Conservation (phyloP, 2,329 filamentous ascomycete species). For the Teratosphaeria destructans region DNA sequence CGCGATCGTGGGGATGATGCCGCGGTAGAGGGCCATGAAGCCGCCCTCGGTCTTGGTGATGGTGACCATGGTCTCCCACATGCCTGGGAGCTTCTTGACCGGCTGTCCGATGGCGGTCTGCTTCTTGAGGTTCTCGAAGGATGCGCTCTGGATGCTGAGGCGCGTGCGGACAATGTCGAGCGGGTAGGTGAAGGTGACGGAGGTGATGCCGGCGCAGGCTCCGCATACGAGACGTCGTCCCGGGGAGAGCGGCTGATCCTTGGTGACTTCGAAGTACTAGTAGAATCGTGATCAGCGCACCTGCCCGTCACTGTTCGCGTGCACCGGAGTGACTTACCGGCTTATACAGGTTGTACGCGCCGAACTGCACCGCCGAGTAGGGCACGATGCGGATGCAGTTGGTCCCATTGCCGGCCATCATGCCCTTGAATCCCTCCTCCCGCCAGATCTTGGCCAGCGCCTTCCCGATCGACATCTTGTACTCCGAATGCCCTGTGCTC, state of each 20-base stretch:
- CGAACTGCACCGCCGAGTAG: slow-evolving; percentile 96
- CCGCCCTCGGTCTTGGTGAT: slow-evolving; percentile 95
- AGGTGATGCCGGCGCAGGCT: slow-evolving; percentile 86
- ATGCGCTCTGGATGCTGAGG: slow-evolving; percentile 93
- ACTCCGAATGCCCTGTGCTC: slow-evolving; percentile 79
- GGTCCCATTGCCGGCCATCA: slow-evolving; percentile 95
- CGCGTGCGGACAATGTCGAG: slow-evolving; percentile 95
- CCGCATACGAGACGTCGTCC: slow-evolving; percentile 76
- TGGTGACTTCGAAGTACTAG: slow-evolving; percentile 64
- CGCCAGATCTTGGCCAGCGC: slow-evolving; percentile 90
- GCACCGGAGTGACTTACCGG: slow-evolving; percentile 47
- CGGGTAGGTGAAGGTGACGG: slow-evolving; percentile 88
- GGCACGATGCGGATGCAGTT: slow-evolving; percentile 98
- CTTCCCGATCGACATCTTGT: slow-evolving; percentile 83
- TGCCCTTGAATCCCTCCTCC: slow-evolving; percentile 92
- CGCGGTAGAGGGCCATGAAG: slow-evolving; percentile 74
- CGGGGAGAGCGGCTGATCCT: slow-evolving; percentile 63
- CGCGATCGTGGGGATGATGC: slow-evolving; percentile 85
- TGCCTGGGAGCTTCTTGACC: slow-evolving; percentile 63
- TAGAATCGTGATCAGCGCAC: not conserved
- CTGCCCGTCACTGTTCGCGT: not conserved
- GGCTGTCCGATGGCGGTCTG: slow-evolving; percentile 29
- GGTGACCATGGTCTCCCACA: slow-evolving; percentile 70
- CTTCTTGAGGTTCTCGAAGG: slow-evolving; percentile 61
- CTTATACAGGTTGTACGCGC: slow-evolving; percentile 96